A percentile compares a stretch with the other conserved stretches of the same genome.
Evolutionary conservation across 164 flowering plant species (phyloP).

Genomic region (Magnolia kwangsiensis): DNA sequence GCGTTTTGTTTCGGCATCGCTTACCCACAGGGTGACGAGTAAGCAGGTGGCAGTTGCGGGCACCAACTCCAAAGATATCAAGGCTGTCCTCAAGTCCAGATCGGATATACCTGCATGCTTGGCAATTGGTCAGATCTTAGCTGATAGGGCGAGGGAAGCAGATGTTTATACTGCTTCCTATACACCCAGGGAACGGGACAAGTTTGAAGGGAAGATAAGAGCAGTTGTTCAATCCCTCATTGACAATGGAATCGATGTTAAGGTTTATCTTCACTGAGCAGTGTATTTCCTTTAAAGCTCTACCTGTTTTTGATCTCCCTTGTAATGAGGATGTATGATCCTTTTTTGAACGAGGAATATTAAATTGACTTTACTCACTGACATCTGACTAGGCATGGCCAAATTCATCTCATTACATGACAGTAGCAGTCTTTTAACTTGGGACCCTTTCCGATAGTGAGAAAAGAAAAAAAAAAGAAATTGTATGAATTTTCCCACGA

Average conservation of each 20-base stretch:
- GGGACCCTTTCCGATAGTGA: too few species aligned
- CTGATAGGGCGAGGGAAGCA: constrained; percentile 84
- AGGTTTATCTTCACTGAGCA: constrained; percentile 69
- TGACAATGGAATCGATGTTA: constrained; percentile 85
- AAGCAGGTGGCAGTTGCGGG: constrained; percentile 97
- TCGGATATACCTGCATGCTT: constrained; percentile 90
- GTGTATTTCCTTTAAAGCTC: not conserved
- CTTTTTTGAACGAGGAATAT: not conserved
- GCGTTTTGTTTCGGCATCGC: constrained; percentile 89
- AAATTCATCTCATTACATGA: constrained; percentile 1
- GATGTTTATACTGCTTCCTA: constrained; percentile 87
- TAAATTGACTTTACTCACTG: not conserved
- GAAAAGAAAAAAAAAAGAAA: too few species aligned
- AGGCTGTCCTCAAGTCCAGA: constrained; percentile 73
- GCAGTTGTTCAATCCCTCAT: constrained; percentile 94
- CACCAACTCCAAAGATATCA: constrained; percentile 91
- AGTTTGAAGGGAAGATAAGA: constrained; percentile 94
- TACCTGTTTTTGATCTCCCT: not conserved
- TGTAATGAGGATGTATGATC: not conserved
- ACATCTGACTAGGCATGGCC: not conserved
- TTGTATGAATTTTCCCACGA: too few species aligned
- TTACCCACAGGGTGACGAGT: constrained; percentile 84
- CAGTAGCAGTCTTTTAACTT: too few species aligned
- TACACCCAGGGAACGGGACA: constrained; percentile 87
- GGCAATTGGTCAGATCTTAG: constrained; percentile 68